Conservation (phyloP, 1,284 basidiomycete genomes). For the Sphagnurus paluster region DNA sequence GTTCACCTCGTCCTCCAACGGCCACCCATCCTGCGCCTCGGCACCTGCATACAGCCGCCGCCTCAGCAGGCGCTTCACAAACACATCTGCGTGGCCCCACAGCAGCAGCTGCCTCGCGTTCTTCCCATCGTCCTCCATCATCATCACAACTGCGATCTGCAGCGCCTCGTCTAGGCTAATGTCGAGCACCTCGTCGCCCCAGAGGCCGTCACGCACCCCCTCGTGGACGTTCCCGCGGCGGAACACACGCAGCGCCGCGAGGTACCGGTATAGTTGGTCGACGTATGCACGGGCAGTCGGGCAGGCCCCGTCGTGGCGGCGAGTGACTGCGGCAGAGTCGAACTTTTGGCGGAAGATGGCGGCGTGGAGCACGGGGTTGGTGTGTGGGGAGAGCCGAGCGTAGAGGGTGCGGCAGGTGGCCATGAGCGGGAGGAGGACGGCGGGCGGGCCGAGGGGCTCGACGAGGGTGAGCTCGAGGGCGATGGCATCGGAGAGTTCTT, state of each 20-base stretch:
- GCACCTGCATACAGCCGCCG: slow-evolving; percentile 41
- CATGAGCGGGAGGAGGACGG: slow-evolving; percentile 48
- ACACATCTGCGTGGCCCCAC: slow-evolving; percentile 42
- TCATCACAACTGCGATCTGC: slow-evolving; percentile 59
- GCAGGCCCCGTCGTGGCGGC: slow-evolving; percentile 49
- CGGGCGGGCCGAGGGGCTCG: slow-evolving; percentile 41
- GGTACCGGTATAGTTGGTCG: slow-evolving; percentile 49
- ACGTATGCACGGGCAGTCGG: slow-evolving; percentile 37
- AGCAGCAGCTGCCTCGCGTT: slow-evolving; percentile 55
- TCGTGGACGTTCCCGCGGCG: slow-evolving; percentile 35
- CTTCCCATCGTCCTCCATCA: slow-evolving; percentile 70
- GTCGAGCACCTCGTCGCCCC: not conserved
- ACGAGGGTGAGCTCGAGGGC: slow-evolving; percentile 45
- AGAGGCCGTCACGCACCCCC: not conserved
- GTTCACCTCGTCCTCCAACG: slow-evolving; percentile 45
- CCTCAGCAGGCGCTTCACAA: slow-evolving; percentile 45
- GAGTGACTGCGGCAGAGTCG: slow-evolving; percentile 50
- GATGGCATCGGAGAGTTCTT: slow-evolving; percentile 45
- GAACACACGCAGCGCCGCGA: slow-evolving; percentile 41
- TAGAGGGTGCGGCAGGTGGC: slow-evolving; percentile 46
- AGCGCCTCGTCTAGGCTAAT: slow-evolving; percentile 35
- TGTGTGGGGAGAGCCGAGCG: slow-evolving; percentile 33
- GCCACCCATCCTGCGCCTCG: slow-evolving; percentile 45
- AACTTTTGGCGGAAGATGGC: slow-evolving; percentile 62
- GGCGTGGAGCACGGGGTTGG: slow-evolving; percentile 53